Evolutionary conservation across 1,139 yeast species (phyloP).

Genomic region (Geotrichum histeridarum): DNA sequence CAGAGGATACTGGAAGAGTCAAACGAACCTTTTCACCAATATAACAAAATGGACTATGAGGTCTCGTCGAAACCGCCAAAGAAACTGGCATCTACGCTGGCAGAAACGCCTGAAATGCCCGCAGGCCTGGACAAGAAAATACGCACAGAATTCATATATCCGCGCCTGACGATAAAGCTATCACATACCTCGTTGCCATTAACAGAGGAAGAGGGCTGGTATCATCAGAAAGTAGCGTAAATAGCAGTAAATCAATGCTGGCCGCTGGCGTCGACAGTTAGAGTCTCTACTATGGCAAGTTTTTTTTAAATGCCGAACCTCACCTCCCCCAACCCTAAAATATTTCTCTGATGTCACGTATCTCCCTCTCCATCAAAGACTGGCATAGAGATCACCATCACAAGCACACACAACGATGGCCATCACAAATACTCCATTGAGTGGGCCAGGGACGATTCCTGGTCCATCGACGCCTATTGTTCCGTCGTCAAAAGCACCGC

Average conservation of each 20-base stretch:
- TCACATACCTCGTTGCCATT: constrained; percentile 10
- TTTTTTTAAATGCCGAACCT: no score
- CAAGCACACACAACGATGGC: background rate
- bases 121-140: background rate
- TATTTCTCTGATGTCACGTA: constrained; percentile 1
- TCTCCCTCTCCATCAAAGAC: background rate
- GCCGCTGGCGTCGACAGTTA: no score
- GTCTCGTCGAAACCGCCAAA: constrained; percentile 8
- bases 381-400: background rate
- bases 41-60: constrained; percentile 20
- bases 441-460: constrained; percentile 9
- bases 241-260: no score
- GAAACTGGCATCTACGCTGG: background rate
- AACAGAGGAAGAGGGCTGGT: constrained; percentile 13
- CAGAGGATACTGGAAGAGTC: constrained; percentile 13
- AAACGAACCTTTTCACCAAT: constrained; percentile 22
- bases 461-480: constrained; percentile 33
- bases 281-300: no score
- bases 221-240: constrained; percentile 2
- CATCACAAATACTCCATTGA: background rate
- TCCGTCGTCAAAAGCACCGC: constrained; percentile 32
- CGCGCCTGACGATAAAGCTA: constrained; percentile 11
- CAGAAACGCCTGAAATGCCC: background rate
- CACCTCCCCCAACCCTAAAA: constrained; percentile 7
- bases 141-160: constrained; percentile 5